These are phyloP conservation scores for Phytopythium boreale DNA, from an alignment of 352 stramenopile species.

Conservation along the genomic window DNA sequence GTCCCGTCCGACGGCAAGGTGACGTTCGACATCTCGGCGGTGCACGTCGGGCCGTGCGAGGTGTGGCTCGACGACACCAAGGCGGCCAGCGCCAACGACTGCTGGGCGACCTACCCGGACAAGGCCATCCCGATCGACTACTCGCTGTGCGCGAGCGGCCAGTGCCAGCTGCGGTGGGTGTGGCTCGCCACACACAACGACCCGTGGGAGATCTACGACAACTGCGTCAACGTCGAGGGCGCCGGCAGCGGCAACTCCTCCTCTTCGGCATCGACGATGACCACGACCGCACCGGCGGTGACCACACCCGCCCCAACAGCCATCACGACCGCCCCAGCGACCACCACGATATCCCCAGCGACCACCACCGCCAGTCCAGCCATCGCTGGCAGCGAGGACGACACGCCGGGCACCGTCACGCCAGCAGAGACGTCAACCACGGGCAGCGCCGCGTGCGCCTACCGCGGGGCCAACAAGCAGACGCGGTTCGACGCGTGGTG, in stretches of 20 bases:
- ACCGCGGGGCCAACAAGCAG: slow-evolving; percentile 15
- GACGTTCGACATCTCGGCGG: slow-evolving; percentile 26
- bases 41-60: slow-evolving; percentile 42
- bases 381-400: not conserved
- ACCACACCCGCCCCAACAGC: not conserved
- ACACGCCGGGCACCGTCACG: not conserved
- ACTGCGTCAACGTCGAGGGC: slow-evolving; percentile 26
- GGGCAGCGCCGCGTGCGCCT: slow-evolving; percentile 9
- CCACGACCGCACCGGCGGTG: slow-evolving; percentile 6
- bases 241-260: not conserved
- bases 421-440: not conserved
- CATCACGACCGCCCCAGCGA: slow-evolving; percentile 4
- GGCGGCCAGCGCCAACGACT: slow-evolving; percentile 29
- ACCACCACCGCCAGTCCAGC: not conserved
- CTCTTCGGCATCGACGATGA: slow-evolving; percentile 2
- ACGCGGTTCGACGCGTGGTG: slow-evolving; percentile 25
- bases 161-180: slow-evolving; percentile 37
- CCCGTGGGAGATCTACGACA: slow-evolving; percentile 45
- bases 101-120: slow-evolving; percentile 26
- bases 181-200: slow-evolving; percentile 47
- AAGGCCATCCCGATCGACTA: slow-evolving; percentile 33
- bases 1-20: slow-evolving; percentile 19
- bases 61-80: slow-evolving; percentile 36
- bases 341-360: slow-evolving; percentile 9
- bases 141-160: slow-evolving; percentile 20